Evolutionary conservation across 2,329 filamentous ascomycete genomes (phyloP).

Genomic region (Penicillium janthinellum): DNA sequence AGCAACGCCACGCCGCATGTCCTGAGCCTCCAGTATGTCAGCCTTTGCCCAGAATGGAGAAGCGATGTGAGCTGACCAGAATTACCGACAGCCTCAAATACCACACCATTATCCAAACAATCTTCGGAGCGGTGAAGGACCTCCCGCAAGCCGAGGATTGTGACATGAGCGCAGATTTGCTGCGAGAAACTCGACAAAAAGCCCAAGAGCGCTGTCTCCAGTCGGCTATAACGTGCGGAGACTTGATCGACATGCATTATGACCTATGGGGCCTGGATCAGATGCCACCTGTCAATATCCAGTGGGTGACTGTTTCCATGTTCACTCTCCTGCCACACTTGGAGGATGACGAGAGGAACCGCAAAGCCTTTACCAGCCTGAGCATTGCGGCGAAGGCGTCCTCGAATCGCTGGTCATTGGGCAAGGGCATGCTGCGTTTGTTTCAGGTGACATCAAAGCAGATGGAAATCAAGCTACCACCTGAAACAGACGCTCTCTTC

Average conservation of each 20-base stretch:
- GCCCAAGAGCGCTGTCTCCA: slow-evolving; percentile 26
- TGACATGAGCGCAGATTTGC: slow-evolving; percentile 6
- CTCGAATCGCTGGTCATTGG: slow-evolving; percentile 28
- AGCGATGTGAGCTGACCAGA: slow-evolving; percentile 3
- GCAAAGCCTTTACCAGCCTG: slow-evolving; percentile 31
- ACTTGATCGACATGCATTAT: slow-evolving; percentile 30
- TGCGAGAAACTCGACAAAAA: slow-evolving; percentile 9
- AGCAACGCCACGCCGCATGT: slow-evolving; percentile 12
- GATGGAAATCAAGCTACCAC: slow-evolving; percentile 22
- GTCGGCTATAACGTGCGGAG: slow-evolving; percentile 30
- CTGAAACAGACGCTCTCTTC: slow-evolving; percentile 28
- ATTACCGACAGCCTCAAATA: slow-evolving; percentile 38
- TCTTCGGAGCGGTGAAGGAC: slow-evolving; percentile 31
- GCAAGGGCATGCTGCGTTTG: slow-evolving; percentile 21
- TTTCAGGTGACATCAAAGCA: slow-evolving; percentile 26
- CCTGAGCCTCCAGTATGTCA: slow-evolving; percentile 15
- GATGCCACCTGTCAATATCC: slow-evolving; percentile 34
- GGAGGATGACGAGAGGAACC: slow-evolving; percentile 20
- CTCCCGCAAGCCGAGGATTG: slow-evolving; percentile 6
- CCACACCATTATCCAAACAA: slow-evolving; percentile 38
- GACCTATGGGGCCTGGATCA: slow-evolving; percentile 35
- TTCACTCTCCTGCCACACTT: slow-evolving; percentile 31
- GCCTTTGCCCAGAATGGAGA: background rate
- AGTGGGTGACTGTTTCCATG: slow-evolving; percentile 33
- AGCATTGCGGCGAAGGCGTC: slow-evolving; percentile 26